Evolutionary conservation across 768 basidiomycete genomes (phyloP).

Genomic region (Rhodotorula paludigena): DNA sequence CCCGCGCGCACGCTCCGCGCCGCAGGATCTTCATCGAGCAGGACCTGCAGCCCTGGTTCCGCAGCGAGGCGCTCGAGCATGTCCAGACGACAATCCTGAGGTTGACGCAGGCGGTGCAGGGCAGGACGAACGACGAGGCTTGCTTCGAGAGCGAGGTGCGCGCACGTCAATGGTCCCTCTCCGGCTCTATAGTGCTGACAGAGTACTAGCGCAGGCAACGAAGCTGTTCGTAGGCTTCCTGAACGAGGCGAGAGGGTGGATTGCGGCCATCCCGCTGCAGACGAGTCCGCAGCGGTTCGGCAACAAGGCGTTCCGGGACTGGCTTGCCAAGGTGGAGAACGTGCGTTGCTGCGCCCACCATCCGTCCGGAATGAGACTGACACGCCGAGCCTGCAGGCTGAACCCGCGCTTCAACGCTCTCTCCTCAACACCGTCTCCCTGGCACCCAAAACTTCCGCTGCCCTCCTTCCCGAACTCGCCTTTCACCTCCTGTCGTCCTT

Average conservation of each 20-base stretch:
- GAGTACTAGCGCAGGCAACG: conserved; percentile 38
- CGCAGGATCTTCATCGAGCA: conserved; percentile 61
- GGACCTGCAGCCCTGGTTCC: conserved; percentile 75
- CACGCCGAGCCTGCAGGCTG: neutral
- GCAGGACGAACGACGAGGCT: conserved; percentile 65
- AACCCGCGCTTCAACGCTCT: conserved; percentile 48
- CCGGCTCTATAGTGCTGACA: neutral
- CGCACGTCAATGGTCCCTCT: conserved; percentile 5
- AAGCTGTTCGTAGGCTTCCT: conserved; percentile 57
- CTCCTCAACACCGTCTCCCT: conserved; percentile 58
- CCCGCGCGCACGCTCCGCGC: neutral
- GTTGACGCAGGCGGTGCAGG: conserved; percentile 68
- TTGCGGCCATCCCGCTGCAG: conserved; percentile 74
- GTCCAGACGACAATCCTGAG: conserved; percentile 65
- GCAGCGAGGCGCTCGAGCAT: conserved; percentile 61
- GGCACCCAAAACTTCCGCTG: conserved; percentile 45
- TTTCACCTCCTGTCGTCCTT: conserved; percentile 80
- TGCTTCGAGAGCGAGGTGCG: conserved; percentile 56
- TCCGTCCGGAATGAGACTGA: too few relatives aligned
- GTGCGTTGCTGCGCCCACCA: conserved; percentile 53
- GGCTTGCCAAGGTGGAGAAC: conserved; percentile 71
- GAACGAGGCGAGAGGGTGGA: conserved; percentile 65
- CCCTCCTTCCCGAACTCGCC: conserved; percentile 59
- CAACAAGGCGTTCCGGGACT: conserved; percentile 81
- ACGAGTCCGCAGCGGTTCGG: conserved; percentile 50